Evolutionary conservation across 805 yeast species (phyloP).

Genomic region (Cyberlindnera japonica): DNA sequence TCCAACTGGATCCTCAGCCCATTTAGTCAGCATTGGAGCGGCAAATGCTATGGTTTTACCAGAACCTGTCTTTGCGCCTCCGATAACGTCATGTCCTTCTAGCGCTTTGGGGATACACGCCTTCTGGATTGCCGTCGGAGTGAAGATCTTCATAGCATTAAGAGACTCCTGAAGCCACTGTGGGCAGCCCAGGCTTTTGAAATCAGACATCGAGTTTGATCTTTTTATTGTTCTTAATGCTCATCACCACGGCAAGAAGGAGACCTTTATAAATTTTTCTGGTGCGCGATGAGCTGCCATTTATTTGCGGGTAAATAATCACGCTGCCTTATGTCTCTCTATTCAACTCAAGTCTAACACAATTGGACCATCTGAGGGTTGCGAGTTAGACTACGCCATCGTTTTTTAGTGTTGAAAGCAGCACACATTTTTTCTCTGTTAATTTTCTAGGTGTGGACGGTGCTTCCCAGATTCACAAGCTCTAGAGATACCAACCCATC

Average conservation of each 20-base stretch:
- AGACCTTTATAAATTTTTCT: background rate
- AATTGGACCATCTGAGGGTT: no score
- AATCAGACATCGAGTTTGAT: constrained; percentile 27
- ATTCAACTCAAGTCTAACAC: no score
- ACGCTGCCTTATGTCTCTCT: no score
- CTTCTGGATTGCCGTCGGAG: constrained; percentile 83
- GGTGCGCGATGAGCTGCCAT: constrained; percentile 2
- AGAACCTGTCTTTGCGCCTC: constrained; percentile 97
- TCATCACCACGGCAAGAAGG: no score
- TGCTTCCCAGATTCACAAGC: no score
- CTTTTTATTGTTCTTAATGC: background rate
- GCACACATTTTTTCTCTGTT: no score
- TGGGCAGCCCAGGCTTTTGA: constrained; percentile 68
- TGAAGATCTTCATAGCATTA: constrained; percentile 70
- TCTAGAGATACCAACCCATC: no score
- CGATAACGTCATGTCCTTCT: constrained; percentile 81
- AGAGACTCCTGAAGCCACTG: constrained; percentile 85
- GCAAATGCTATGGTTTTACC: constrained; percentile 98
- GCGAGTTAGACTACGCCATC: no score
- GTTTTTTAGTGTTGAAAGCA: no score
- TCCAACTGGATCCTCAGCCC: constrained; percentile 95
- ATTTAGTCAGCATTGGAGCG: constrained; percentile 90
- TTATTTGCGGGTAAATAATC: background rate
- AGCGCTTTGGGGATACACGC: constrained; percentile 88
- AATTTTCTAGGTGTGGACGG: no score